Evolutionary conservation across 192 early-diverging fungal genomes (phyloP).

Genomic region (Podila verticillata): DNA sequence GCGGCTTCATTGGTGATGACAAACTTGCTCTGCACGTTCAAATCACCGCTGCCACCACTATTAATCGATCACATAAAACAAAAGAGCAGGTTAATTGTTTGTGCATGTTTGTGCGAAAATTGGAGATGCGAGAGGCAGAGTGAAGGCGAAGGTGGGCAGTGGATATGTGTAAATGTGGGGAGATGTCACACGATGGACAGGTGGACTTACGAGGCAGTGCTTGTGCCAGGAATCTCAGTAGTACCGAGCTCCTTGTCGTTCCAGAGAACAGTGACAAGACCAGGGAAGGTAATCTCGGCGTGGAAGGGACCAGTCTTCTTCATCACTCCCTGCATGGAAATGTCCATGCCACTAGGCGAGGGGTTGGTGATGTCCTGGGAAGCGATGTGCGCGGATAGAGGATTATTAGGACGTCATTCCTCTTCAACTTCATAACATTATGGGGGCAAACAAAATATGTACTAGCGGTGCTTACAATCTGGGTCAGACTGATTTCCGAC

Average conservation of each 20-base stretch:
- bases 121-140: no score
- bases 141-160: no score
- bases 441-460: background rate
- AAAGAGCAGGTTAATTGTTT: no score
- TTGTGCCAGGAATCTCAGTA: slow-evolving; percentile 7
- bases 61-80: no score
- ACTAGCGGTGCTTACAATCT: slow-evolving; percentile 2
- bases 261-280: slow-evolving; percentile 36
- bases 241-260: slow-evolving; percentile 25
- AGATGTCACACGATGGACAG: background rate
- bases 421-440: no score
- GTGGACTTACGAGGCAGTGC: slow-evolving; percentile 8
- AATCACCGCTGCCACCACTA: slow-evolving; percentile 1
- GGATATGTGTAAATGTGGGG: background rate
- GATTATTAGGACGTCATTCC: no score
- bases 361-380: slow-evolving; percentile 18
- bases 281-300: slow-evolving; percentile 48
- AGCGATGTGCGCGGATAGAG: background rate
- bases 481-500: background rate
- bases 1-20: slow-evolving; percentile 36
- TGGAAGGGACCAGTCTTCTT: slow-evolving; percentile 55
- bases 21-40: slow-evolving; percentile 16
- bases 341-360: slow-evolving; percentile 3
- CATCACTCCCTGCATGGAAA: slow-evolving; percentile 22
- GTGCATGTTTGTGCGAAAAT: background rate